A percentile compares a stretch with the other conserved stretches of the same genome.
These are phyloP conservation scores for Amylocarpus encephaloides DNA, from an alignment of 2,329 filamentous ascomycete genomes.

Conservation along the genomic window DNA sequence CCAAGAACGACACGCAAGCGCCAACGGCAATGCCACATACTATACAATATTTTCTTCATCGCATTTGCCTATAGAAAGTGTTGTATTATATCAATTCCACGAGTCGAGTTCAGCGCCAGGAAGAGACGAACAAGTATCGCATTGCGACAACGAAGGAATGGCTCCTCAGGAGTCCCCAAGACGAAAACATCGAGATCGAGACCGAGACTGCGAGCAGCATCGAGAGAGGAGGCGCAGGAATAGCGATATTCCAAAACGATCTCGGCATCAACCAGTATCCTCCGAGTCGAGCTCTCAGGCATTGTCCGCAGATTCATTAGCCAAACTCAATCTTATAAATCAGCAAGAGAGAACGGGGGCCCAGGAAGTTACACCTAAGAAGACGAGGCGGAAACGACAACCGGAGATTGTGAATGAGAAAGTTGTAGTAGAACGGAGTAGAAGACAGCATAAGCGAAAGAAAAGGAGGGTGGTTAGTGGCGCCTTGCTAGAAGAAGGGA, in stretches of 20 bases:
- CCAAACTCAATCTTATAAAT: slow-evolving; percentile 29
- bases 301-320: slow-evolving; percentile 29
- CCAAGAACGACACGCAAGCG: slow-evolving; percentile 2
- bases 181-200: slow-evolving; percentile 23
- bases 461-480: slow-evolving; percentile 63
- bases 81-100: background rate
- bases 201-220: slow-evolving; percentile 10
- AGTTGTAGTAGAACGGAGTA: slow-evolving; percentile 21
- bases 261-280: slow-evolving; percentile 16
- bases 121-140: background rate
- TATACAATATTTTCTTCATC: background rate
- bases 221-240: slow-evolving; percentile 10
- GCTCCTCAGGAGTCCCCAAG: slow-evolving; percentile 24
- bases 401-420: slow-evolving; percentile 24
- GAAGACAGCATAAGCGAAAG: slow-evolving; percentile 26
- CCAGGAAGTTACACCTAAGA: slow-evolving; percentile 22
- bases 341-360: slow-evolving; percentile 15
- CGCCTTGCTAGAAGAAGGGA: slow-evolving; percentile 62
- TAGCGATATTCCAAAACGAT: slow-evolving; percentile 18
- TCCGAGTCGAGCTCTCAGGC: slow-evolving; percentile 25
- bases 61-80: background rate
- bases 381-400: slow-evolving; percentile 20
- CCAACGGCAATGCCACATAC: background rate
- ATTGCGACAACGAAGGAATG: slow-evolving; percentile 15
- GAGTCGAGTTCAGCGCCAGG: background rate